These are phyloP conservation scores for Trichoderma atroviride DNA, from an alignment of 2,329 filamentous ascomycete genomes.

Conservation along the genomic window DNA sequence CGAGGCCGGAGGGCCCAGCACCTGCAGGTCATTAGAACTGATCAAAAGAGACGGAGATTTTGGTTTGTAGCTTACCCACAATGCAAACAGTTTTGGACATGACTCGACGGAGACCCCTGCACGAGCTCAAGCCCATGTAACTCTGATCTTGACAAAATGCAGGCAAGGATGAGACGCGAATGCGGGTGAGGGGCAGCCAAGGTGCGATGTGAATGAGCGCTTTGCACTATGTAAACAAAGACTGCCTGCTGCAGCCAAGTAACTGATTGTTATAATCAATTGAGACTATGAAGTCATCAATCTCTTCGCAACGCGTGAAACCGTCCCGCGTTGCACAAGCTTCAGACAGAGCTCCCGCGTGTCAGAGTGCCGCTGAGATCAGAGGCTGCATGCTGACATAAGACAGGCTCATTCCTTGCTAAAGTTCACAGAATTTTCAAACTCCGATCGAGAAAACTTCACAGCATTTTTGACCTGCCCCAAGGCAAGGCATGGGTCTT, in stretches of 20 bases:
- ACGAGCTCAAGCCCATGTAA: slow-evolving; percentile 32
- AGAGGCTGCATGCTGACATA: slow-evolving; percentile 21
- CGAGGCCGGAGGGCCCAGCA: slow-evolving; percentile 69
- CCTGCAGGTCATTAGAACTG: slow-evolving; percentile 46
- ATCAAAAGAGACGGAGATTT: background rate
- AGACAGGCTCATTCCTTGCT: no score
- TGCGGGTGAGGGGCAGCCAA: slow-evolving; percentile 10
- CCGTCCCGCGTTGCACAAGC: slow-evolving; percentile 2
- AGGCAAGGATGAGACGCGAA: background rate
- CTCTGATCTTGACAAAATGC: background rate
- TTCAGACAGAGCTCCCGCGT: background rate
- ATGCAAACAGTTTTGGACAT: slow-evolving; percentile 49
- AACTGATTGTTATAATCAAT: background rate
- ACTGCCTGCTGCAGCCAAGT: background rate
- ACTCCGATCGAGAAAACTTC: no score
- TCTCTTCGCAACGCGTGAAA: background rate
- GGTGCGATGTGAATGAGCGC: background rate
- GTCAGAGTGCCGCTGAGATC: slow-evolving; percentile 15
- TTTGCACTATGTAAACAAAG: background rate
- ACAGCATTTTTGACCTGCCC: no score
- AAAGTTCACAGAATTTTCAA: no score
- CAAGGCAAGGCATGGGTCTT: no score
- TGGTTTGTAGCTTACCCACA: slow-evolving; percentile 38
- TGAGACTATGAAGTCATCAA: background rate
- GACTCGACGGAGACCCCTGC: slow-evolving; percentile 23